A percentile compares a stretch with the other conserved stretches of the same genome.
phyloP scores from a whole-genome alignment of 768 basidiomycete species.

The Phaffia australis region DNA sequence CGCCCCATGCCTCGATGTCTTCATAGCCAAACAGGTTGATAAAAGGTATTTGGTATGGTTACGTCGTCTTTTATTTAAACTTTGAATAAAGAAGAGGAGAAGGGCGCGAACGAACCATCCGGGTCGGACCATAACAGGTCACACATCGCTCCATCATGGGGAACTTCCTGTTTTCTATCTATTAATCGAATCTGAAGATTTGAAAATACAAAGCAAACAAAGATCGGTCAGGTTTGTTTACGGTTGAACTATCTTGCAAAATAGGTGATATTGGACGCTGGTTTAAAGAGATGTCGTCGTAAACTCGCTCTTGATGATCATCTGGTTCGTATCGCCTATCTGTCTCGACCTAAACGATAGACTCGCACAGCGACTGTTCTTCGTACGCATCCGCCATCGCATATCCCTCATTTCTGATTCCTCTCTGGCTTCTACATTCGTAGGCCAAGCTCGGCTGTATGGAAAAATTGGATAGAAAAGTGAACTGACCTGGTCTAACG shows the following conservation, averaged over 20 bases:
- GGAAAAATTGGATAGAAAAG: background rate
- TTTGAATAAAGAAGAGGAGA: constrained; percentile 20
- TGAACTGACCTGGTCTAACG: constrained; percentile 69
- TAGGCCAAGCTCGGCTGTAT: background rate
- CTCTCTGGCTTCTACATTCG: no score
- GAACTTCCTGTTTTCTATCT: constrained; percentile 93
- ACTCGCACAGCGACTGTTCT: no score
- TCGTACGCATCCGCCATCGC: background rate
- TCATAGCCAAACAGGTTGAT: background rate
- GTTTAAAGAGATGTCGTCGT: no score
- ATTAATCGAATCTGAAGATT: constrained; percentile 66
- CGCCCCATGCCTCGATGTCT: constrained; percentile 63
- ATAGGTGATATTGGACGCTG: no score
- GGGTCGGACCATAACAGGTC: constrained; percentile 99
- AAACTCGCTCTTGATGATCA: no score
- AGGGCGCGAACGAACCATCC: constrained; percentile 53
- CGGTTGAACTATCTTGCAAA: background rate
- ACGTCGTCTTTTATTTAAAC: constrained; percentile 8
- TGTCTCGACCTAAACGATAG: no score
- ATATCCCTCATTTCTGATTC: no score
- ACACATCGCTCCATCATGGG: constrained; percentile 97
- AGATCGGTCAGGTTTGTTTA: background rate
- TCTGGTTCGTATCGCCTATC: no score
- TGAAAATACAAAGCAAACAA: constrained; percentile 1
- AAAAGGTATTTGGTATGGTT: background rate